Evolutionary conservation across 805 yeast species (phyloP), one percentile per base, ranked within the genome.

Genomic region (Priceomyces haplophilus): DNA sequence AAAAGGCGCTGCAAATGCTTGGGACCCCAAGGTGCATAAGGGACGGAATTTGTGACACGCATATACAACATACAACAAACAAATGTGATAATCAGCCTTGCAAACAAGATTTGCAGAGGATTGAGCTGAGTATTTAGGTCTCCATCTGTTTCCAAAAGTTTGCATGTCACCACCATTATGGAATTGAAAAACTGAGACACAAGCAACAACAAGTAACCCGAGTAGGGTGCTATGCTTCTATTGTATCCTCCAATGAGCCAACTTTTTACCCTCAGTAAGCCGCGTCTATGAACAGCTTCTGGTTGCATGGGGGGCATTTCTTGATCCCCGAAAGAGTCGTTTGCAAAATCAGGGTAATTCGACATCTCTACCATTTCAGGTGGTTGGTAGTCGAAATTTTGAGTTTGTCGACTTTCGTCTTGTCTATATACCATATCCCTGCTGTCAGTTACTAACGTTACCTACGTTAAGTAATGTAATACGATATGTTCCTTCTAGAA

Each of bases 31-130:
- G 91, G 84, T 10, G 79, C 83, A 45, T 80, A 73, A 1, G 76
- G 78, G 7, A 80, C 79, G 4, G 65, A 55, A 45, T 69, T 67
- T 21, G 75, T 69, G 40, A 68, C 51, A 40, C 59, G 61, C 80
- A 85, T 77, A 55, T 81, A 85, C 1, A 64, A 40, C 23, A 78
- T 53, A 46, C 91, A 82, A 15, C 81, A 76, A 0, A 69, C 37
- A 45, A 79, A 76, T 0, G 97, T 90, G 45, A 88, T 75, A 17
- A 65, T 41, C 96, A 88, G 88, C 43, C 97, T 74, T 2, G 78
- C 81, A 49, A 87, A 76, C 31, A 89, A 67, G 41, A 89, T 84
- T 61, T 88, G 95, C 24, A 85, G 61, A 1, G 96, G 95, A 54
- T 83, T 82, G 50, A 88, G 75, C 4, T 87, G 85, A 13, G 65